A percentile compares a stretch with the other conserved stretches of the same genome.
Conservation (phyloP, 805 yeast genomes). For the Candida quercuum region DNA sequence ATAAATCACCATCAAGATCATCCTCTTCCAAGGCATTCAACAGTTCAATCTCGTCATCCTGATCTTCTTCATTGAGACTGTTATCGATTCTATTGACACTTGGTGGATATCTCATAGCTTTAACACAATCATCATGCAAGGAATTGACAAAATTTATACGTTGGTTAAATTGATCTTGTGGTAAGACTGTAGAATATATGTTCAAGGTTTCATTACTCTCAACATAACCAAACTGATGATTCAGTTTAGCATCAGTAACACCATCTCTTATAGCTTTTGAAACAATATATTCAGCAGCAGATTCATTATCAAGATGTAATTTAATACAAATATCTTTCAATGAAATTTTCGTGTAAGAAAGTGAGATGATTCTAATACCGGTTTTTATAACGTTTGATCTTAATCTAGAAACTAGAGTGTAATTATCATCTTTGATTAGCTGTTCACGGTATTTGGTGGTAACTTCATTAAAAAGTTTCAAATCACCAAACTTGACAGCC, state of each 20-base stretch:
- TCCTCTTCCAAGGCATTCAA: slow-evolving; percentile 22
- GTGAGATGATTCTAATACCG: slow-evolving; percentile 88
- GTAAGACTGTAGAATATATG: slow-evolving; percentile 80
- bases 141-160: slow-evolving; percentile 90
- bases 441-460: slow-evolving; percentile 54
- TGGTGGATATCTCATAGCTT: slow-evolving; percentile 88
- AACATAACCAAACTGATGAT: slow-evolving; percentile 88
- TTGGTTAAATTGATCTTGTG: slow-evolving; percentile 85
- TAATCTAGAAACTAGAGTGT: slow-evolving; percentile 78
- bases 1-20: slow-evolving; percentile 21
- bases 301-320: slow-evolving; percentile 87
- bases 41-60: slow-evolving; percentile 22
- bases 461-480: slow-evolving; percentile 70
- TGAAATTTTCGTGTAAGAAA: slow-evolving; percentile 87
- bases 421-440: slow-evolving; percentile 73
- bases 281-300: slow-evolving; percentile 94
- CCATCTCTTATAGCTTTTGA: slow-evolving; percentile 97
- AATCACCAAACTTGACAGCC: slow-evolving; percentile 90
- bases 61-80: slow-evolving; percentile 6
- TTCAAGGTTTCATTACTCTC: slow-evolving; percentile 84
- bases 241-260: slow-evolving; percentile 90
- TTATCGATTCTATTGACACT: slow-evolving; percentile 21
- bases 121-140: slow-evolving; percentile 86
- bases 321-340: slow-evolving; percentile 91
- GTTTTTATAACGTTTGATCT: slow-evolving; percentile 97